Base-by-base conservation (phyloP, 257 asterid species). In the Cordia subcordata region DNA sequence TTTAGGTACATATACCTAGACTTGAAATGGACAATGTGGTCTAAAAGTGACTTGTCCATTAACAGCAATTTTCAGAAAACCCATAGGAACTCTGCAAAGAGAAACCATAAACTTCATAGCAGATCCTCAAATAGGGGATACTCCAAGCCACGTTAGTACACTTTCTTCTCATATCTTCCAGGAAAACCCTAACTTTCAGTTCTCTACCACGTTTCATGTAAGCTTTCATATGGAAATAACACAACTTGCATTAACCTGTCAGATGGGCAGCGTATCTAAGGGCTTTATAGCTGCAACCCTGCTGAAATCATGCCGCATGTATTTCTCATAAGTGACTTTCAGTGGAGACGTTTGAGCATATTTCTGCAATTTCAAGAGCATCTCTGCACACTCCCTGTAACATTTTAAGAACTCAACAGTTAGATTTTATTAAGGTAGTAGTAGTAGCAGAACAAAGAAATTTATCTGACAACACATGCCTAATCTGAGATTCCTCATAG, bases 331-430 rank as follows among this genome's bases (percentile, higher is more conserved):
- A 19, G 83, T 81, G 59, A 92, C 96, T 68, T 63, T 84, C 76
- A 84, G 35, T 47, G 68, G 49, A 49, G 69, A 68, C 49, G 91
- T 82, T 78, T 77, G 73, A 38, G 99, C 93, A 62, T 83, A 85
- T 79, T 71, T 84, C 69, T 86, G 99, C 20, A 89, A 82, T 79
- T 77, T 89, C 72, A 86, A 37, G 70, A 88, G 76, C 96, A 88
- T 88, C 75, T 82, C 82, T 46, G 94, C 83, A 52, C 95, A 86
- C 18, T 60, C 72, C 74, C 95, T 88, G 91, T 60, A 69, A 33
- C 65, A 66, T 50, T 49, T 54, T 45, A 45, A 58, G 67, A 32
- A 39, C 27, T 53, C 55, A 15, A 20, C 27, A 42, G 23, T 63
- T 14, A 66, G 32, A 63, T 72, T 23, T 1, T 53, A 13, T 53